A percentile compares a stretch with the other conserved stretches of the same genome.
These are phyloP conservation scores for Pleurotus eryngii DNA, from an alignment of 768 basidiomycete genomes.

Conservation along the genomic window DNA sequence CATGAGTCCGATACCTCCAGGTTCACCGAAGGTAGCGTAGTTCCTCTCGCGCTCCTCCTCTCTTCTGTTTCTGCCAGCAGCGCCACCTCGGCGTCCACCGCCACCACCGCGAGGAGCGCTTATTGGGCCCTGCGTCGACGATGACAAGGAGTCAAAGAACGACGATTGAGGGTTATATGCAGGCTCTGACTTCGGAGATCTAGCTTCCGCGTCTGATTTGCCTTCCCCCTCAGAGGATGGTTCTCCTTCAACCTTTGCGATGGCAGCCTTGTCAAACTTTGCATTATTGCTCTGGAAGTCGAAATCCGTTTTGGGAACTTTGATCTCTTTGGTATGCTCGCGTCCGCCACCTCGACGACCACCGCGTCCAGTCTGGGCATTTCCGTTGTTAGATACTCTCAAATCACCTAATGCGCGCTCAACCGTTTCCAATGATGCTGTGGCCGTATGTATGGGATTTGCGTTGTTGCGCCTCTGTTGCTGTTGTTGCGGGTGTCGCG, in stretches of 20 bases:
- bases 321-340: slow-evolving; percentile 38
- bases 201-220: slow-evolving; percentile 26
- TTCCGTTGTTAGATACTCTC: slow-evolving; percentile 33
- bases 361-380: slow-evolving; percentile 19
- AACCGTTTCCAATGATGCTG: slow-evolving; percentile 69
- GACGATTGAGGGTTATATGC: slow-evolving; percentile 79
- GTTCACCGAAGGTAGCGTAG: slow-evolving; percentile 84
- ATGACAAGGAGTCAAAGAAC: slow-evolving; percentile 74
- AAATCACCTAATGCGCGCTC: slow-evolving; percentile 53
- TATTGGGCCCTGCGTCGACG: slow-evolving; percentile 24
- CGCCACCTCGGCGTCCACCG: slow-evolving; percentile 40
- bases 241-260: slow-evolving; percentile 31
- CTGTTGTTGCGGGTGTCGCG: slow-evolving; percentile 19
- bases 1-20: slow-evolving; percentile 73
- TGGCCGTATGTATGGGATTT: slow-evolving; percentile 66
- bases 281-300: slow-evolving; percentile 79
- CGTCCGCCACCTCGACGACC: slow-evolving; percentile 24
- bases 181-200: slow-evolving; percentile 29
- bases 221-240: slow-evolving; percentile 21
- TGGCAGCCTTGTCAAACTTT: slow-evolving; percentile 73
- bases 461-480: slow-evolving; percentile 24
- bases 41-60: slow-evolving; percentile 86
- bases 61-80: slow-evolving; percentile 61
- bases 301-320: slow-evolving; percentile 76
- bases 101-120: slow-evolving; percentile 40